Evolutionary conservation across 2,329 filamentous ascomycete species (phyloP).

Genomic region (Epichloe scottii): DNA sequence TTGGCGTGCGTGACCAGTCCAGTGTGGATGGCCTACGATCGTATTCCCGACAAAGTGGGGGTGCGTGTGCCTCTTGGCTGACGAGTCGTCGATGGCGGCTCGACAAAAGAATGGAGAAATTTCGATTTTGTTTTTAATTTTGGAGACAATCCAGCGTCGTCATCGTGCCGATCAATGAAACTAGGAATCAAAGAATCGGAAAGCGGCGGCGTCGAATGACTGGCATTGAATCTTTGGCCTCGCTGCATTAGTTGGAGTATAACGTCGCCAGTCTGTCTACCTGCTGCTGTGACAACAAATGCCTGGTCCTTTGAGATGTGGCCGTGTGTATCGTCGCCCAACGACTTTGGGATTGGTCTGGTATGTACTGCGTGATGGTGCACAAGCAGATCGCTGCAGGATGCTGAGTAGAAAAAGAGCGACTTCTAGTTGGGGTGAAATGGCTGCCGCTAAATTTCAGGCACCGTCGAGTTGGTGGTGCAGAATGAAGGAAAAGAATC

Average conservation of each 20-base stretch:
- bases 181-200: not conserved
- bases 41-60: slow-evolving; percentile 8
- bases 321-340: not conserved
- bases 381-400: not conserved
- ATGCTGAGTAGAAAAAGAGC: slow-evolving; percentile 2
- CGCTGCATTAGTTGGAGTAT: not conserved
- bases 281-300: not conserved
- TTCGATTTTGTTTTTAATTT: not conserved
- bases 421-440: not conserved
- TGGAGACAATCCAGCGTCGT: slow-evolving; percentile 1
- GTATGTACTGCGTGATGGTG: not conserved
- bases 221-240: not conserved
- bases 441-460: not conserved
- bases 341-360: not conserved
- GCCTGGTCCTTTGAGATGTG: not conserved
- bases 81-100: not conserved
- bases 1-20: slow-evolving; percentile 6
- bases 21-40: slow-evolving; percentile 7
- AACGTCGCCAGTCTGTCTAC: not conserved
- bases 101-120: slow-evolving; percentile 8
- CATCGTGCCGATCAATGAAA: slow-evolving; percentile 4
- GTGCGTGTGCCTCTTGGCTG: not conserved
- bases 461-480: not conserved
- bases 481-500: not conserved
- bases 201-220: not conserved